phyloP scores from a whole-genome alignment of 2,329 filamentous ascomycete genomes.

The Alternaria sp. region DNA sequence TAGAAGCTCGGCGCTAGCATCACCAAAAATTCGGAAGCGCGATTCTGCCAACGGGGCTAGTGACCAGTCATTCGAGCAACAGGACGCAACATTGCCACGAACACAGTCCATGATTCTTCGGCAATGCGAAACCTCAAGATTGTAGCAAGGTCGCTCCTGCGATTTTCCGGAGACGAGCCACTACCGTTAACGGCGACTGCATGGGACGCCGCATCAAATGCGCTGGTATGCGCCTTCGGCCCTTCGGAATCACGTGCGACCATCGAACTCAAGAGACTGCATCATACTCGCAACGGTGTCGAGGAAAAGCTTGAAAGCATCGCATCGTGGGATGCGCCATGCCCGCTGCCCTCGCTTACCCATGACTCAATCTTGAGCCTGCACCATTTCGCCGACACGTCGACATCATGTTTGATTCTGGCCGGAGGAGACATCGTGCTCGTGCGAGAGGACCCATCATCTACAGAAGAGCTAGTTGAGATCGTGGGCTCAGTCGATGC shows the following conservation, averaged over 20 bases:
- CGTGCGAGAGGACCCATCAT: slow-evolving; percentile 73
- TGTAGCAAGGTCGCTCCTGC: slow-evolving; percentile 69
- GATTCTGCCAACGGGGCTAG: background rate
- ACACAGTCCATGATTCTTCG: slow-evolving; percentile 11
- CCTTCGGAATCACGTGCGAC: slow-evolving; percentile 72
- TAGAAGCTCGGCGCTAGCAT: slow-evolving; percentile 32
- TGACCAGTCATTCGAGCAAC: slow-evolving; percentile 2
- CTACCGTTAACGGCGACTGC: slow-evolving; percentile 75
- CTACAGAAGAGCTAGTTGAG: slow-evolving; percentile 80
- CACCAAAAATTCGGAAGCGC: slow-evolving; percentile 19
- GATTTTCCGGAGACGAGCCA: slow-evolving; percentile 60
- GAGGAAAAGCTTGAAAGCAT: slow-evolving; percentile 57
- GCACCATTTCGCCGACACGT: slow-evolving; percentile 83
- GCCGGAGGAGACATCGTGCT: slow-evolving; percentile 90
- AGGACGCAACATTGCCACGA: slow-evolving; percentile 7
- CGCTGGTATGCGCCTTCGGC: slow-evolving; percentile 82
- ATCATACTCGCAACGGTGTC: slow-evolving; percentile 52
- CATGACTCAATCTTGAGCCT: slow-evolving; percentile 79
- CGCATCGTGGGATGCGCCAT: slow-evolving; percentile 88
- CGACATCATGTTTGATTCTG: slow-evolving; percentile 80
- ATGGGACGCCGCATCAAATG: slow-evolving; percentile 83
- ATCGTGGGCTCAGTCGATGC: slow-evolving; percentile 94
- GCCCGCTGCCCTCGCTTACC: slow-evolving; percentile 74
- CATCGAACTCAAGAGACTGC: slow-evolving; percentile 72
- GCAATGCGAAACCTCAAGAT: slow-evolving; percentile 88